These are phyloP conservation scores for Ceratocystiopsis brevicomis DNA, from an alignment of 2,329 filamentous ascomycete genomes.

Conservation along the genomic window DNA sequence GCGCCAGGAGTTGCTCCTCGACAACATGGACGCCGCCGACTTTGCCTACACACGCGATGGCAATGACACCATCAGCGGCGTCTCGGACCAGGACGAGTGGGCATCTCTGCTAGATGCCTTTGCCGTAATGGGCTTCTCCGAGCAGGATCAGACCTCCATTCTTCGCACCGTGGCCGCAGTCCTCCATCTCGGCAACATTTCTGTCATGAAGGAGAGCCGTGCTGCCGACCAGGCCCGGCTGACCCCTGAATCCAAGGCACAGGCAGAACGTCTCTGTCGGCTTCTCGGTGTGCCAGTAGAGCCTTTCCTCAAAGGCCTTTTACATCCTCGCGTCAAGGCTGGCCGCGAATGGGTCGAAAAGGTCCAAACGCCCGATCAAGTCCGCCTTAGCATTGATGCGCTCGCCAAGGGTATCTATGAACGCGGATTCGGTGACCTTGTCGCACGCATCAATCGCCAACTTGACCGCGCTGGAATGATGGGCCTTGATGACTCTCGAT, in stretches of 20 bases:
- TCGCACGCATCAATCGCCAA: slow-evolving; percentile 77
- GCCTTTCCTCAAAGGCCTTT: slow-evolving; percentile 67
- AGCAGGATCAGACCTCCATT: slow-evolving; percentile 66
- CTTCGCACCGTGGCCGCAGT: slow-evolving; percentile 79
- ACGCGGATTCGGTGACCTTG: slow-evolving; percentile 81
- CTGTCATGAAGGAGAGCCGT: slow-evolving; percentile 75
- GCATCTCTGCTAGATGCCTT: slow-evolving; percentile 80
- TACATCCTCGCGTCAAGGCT: slow-evolving; percentile 88
- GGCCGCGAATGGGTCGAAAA: slow-evolving; percentile 98
- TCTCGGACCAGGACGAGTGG: slow-evolving; percentile 88
- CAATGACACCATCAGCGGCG: slow-evolving; percentile 76
- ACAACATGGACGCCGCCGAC: slow-evolving; percentile 57
- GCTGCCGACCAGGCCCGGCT: slow-evolving; percentile 80
- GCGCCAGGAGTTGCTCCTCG: slow-evolving; percentile 59
- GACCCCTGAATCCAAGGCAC: slow-evolving; percentile 51
- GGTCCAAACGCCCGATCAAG: slow-evolving; percentile 92
- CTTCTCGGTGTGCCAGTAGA: slow-evolving; percentile 72
- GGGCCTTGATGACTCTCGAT: slow-evolving; percentile 72
- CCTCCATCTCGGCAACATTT: slow-evolving; percentile 81
- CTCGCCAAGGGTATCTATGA: slow-evolving; percentile 96
- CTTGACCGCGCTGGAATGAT: slow-evolving; percentile 71
- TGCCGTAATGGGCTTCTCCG: slow-evolving; percentile 78
- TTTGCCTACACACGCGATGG: slow-evolving; percentile 85
- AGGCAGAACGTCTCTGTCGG: slow-evolving; percentile 61
- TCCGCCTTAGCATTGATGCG: slow-evolving; percentile 74